phyloP scores from a whole-genome alignment of 1,284 basidiomycete species.

The Hymenochaete sp. region DNA sequence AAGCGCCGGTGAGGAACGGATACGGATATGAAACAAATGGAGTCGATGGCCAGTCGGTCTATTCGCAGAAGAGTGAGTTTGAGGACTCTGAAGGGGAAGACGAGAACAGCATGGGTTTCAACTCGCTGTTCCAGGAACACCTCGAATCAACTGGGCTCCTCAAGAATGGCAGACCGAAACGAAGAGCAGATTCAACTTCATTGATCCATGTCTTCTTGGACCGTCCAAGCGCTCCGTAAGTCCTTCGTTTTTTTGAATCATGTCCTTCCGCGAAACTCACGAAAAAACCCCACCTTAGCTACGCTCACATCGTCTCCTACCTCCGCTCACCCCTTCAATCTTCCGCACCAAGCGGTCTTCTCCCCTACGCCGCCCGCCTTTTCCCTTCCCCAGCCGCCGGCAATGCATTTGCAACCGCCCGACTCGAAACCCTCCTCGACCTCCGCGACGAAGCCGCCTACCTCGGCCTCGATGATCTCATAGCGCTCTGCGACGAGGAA shows the following conservation, averaged over 20 bases:
- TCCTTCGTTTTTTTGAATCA: conserved; percentile 19
- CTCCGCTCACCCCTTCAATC: conserved; percentile 46
- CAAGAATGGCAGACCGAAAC: conserved; percentile 22
- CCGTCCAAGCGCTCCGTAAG: conserved; percentile 68
- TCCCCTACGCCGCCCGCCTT: conserved; percentile 54
- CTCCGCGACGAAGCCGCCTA: conserved; percentile 67
- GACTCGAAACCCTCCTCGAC: conserved; percentile 57
- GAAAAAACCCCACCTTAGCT: conserved; percentile 33
- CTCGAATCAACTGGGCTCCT: conserved; percentile 50
- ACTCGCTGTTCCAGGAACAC: conserved; percentile 44
- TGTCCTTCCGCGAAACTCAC: conserved; percentile 15
- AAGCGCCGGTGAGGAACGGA: conserved; percentile 18
- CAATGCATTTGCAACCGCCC: conserved; percentile 29
- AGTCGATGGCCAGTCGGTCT: conserved; percentile 40
- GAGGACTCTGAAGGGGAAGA: conserved; percentile 30
- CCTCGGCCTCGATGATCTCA: conserved; percentile 53
- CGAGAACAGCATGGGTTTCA: conserved; percentile 30
- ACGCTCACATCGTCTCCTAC: conserved; percentile 58
- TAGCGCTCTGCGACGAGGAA: conserved; percentile 58
- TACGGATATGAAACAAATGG: too few relatives aligned
- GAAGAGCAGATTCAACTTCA: conserved; percentile 28
- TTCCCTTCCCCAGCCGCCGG: conserved; percentile 30
- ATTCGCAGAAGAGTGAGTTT: conserved; percentile 25
- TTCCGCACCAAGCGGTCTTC: conserved; percentile 38
- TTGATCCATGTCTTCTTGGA: conserved; percentile 72